These are phyloP conservation scores for Kodamaea sp. DNA, from an alignment of 1,139 yeast species.

Conservation along the genomic window DNA sequence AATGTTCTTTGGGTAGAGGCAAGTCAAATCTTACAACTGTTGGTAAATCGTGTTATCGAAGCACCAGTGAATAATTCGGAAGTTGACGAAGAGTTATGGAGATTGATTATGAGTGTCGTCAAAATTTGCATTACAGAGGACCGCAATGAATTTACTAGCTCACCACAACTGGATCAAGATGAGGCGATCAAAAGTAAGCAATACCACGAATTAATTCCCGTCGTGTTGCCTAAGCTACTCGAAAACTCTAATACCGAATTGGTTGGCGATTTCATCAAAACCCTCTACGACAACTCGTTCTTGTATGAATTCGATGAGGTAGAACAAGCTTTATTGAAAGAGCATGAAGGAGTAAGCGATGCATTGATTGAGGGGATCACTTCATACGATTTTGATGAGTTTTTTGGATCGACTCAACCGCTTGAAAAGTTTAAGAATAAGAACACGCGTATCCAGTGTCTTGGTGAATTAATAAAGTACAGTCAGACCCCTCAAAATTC, in stretches of 20 bases:
- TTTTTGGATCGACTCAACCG: slow-evolving; percentile 38
- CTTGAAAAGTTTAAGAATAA: slow-evolving; percentile 23
- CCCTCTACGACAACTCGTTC: slow-evolving; percentile 42
- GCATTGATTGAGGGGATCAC: slow-evolving; percentile 20
- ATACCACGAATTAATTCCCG: slow-evolving; percentile 42
- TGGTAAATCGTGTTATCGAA: slow-evolving; percentile 22
- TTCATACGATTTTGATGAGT: slow-evolving; percentile 24
- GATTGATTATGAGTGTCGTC: slow-evolving; percentile 42
- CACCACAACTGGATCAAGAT: slow-evolving; percentile 18
- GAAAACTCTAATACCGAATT: slow-evolving; percentile 25
- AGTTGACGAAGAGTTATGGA: slow-evolving; percentile 44
- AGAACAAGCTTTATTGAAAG: slow-evolving; percentile 22
- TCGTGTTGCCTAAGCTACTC: slow-evolving; percentile 42
- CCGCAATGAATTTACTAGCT: slow-evolving; percentile 9
- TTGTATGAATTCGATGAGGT: slow-evolving; percentile 50
- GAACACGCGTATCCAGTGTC: slow-evolving; percentile 33
- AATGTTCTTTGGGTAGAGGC: slow-evolving; percentile 49
- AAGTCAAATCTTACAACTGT: slow-evolving; percentile 28
- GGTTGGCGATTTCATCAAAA: slow-evolving; percentile 41
- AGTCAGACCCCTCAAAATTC: slow-evolving; percentile 15
- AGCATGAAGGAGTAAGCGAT: slow-evolving; percentile 5
- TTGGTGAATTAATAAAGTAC: slow-evolving; percentile 33
- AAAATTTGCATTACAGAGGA: slow-evolving; percentile 39
- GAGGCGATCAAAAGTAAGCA: slow-evolving; percentile 52
- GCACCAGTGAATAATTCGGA: background rate